These are phyloP conservation scores for Hymenoscyphus occultus DNA, from an alignment of 2,329 filamentous ascomycete species.

Conservation along the genomic window DNA sequence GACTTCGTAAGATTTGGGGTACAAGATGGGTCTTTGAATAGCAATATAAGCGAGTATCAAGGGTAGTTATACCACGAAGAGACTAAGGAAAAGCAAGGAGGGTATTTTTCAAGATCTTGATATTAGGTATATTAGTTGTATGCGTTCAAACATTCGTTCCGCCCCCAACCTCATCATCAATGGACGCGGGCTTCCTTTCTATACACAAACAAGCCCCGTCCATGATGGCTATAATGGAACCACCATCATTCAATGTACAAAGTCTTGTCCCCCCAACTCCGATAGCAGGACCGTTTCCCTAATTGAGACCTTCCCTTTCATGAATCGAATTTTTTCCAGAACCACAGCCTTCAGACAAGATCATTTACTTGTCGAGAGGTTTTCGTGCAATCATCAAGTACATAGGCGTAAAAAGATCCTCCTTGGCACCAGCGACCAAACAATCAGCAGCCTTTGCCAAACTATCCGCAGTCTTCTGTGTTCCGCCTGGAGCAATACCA, in stretches of 20 bases:
- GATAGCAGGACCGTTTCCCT: background rate
- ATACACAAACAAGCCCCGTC: background rate
- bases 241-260: conserved; percentile 3
- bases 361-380: conserved; percentile 44
- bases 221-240: background rate
- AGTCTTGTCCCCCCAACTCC: conserved; percentile 1
- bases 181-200: background rate
- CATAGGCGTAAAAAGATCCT: conserved; percentile 98
- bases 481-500: conserved; percentile 76
- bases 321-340: background rate
- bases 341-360: background rate
- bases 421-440: conserved; percentile 78
- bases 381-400: conserved; percentile 95
- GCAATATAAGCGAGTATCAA: no score
- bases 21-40: no score
- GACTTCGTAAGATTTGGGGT: no score
- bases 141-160: background rate
- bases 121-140: conserved; percentile 2
- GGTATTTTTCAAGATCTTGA: background rate
- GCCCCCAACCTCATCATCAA: background rate
- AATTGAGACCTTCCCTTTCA: background rate
- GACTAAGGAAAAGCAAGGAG: background rate
- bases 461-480: conserved; percentile 91
- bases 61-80: background rate
- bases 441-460: conserved; percentile 78